phyloP scores from a whole-genome alignment of 257 asterid species.

The Gynochthodes officinalis region DNA sequence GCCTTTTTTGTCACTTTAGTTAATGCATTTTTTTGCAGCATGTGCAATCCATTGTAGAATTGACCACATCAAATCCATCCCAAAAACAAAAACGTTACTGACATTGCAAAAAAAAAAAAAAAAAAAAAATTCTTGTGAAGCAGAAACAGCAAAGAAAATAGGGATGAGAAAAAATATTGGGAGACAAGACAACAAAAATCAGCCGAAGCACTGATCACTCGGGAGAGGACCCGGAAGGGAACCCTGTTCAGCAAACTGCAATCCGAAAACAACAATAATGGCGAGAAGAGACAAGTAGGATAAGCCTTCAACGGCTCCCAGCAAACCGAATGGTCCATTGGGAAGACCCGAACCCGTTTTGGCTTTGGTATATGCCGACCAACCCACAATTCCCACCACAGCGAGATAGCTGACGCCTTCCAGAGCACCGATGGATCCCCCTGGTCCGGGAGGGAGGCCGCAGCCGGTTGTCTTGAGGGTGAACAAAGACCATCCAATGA shows the following conservation, averaged over 20 bases:
- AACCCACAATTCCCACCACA: constrained; percentile 69
- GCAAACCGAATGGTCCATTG: constrained; percentile 74
- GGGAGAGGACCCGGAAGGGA: constrained; percentile 90
- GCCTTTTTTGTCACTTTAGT: no score
- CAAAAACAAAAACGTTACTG: no score
- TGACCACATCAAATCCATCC: no score
- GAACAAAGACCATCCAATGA: constrained; percentile 91
- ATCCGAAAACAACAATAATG: constrained; percentile 61
- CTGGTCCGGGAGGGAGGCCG: constrained; percentile 96
- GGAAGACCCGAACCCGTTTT: constrained; percentile 91
- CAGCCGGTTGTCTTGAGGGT: constrained; percentile 85
- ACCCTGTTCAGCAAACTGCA: constrained; percentile 64
- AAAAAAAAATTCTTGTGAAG: no score
- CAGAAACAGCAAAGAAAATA: not conserved
- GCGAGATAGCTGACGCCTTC: constrained; percentile 89
- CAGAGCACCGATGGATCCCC: constrained; percentile 77
- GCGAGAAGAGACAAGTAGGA: constrained; percentile 68
- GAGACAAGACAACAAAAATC: not conserved
- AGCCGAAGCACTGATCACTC: constrained; percentile 71
- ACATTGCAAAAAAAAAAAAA: no score
- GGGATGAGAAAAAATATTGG: not conserved
- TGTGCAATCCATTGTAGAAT: no score
- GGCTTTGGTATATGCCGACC: constrained; percentile 77
- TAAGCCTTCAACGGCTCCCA: constrained; percentile 92
- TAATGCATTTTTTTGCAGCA: no score